A percentile compares a stretch with the other conserved stretches of the same genome.
phyloP scores from a whole-genome alignment of 495 filamentous ascomycete genomes.

The Aspergillus hancockii region DNA sequence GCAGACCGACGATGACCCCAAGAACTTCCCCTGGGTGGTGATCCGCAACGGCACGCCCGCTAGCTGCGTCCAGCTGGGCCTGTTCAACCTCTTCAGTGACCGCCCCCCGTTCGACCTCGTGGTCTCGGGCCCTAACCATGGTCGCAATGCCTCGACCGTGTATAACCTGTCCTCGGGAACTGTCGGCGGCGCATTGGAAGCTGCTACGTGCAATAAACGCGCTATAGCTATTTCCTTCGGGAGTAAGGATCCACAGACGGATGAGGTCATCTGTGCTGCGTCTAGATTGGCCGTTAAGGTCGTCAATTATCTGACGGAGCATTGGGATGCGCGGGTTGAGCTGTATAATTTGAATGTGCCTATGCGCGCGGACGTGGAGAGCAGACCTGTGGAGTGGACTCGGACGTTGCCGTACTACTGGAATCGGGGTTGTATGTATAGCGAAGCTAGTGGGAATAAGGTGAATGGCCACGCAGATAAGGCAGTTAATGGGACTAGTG shows the following conservation, averaged over 20 bases:
- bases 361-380: slow-evolving; percentile 59
- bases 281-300: slow-evolving; percentile 66
- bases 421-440: slow-evolving; percentile 76
- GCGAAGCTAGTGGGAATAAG: slow-evolving; percentile 47
- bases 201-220: slow-evolving; percentile 73
- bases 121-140: slow-evolving; percentile 90
- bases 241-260: slow-evolving; percentile 71
- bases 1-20: slow-evolving; percentile 44
- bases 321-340: slow-evolving; percentile 79
- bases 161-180: slow-evolving; percentile 89
- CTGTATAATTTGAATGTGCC: slow-evolving; percentile 90
- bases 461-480: slow-evolving; percentile 13
- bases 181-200: slow-evolving; percentile 88
- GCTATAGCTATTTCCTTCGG: slow-evolving; percentile 86
- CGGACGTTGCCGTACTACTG: slow-evolving; percentile 85
- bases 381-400: slow-evolving; percentile 70
- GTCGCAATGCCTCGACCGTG: slow-evolving; percentile 88
- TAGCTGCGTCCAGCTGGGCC: slow-evolving; percentile 83
- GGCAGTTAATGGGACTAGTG: slow-evolving; percentile 3
- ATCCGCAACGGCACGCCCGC: slow-evolving; percentile 82
- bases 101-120: slow-evolving; percentile 79
- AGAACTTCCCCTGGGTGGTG: slow-evolving; percentile 67
- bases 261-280: slow-evolving; percentile 67
- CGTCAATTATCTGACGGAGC: slow-evolving; percentile 66
- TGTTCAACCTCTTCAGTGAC: slow-evolving; percentile 82